Conservation (phyloP, 441 rosid species). For the Capsella rubella region DNA sequence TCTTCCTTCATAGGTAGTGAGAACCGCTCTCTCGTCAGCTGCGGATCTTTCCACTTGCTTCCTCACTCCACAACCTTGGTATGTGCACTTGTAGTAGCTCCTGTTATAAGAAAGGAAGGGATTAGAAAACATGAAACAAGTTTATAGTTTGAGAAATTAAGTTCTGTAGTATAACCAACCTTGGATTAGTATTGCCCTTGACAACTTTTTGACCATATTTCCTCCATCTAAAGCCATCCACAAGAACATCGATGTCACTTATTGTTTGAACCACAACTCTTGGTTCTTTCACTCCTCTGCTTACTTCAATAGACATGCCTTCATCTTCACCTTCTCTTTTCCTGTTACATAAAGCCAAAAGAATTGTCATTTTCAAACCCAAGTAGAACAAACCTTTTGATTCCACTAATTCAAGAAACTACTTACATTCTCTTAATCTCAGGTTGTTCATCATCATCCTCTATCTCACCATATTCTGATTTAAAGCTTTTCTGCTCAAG, state of each 20-base stretch:
- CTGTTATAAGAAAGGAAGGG: constrained; percentile 17
- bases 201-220: constrained; percentile 98
- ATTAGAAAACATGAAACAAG: constrained; percentile 12
- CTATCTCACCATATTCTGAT: constrained; percentile 66
- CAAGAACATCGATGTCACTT: constrained; percentile 90
- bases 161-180: constrained; percentile 60
- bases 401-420: neutral
- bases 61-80: constrained; percentile 46
- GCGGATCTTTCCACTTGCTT: constrained; percentile 51
- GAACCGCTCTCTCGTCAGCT: constrained; percentile 45
- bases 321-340: constrained; percentile 74
- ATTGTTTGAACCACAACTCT: constrained; percentile 94
- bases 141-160: neutral
- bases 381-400: constrained; percentile 2
- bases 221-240: constrained; percentile 98
- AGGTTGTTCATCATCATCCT: constrained; percentile 78
- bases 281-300: constrained; percentile 85
- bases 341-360: constrained; percentile 49
- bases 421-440: constrained; percentile 84
- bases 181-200: constrained; percentile 96
- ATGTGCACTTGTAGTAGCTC: constrained; percentile 50
- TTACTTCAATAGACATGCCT: constrained; percentile 73
- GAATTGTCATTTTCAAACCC: constrained; percentile 1
- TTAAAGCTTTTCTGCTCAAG: constrained; percentile 46
- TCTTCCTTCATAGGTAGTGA: constrained; percentile 50